Base-by-base conservation (phyloP, 306 rosid genomes). In the Vigna mungo region DNA sequence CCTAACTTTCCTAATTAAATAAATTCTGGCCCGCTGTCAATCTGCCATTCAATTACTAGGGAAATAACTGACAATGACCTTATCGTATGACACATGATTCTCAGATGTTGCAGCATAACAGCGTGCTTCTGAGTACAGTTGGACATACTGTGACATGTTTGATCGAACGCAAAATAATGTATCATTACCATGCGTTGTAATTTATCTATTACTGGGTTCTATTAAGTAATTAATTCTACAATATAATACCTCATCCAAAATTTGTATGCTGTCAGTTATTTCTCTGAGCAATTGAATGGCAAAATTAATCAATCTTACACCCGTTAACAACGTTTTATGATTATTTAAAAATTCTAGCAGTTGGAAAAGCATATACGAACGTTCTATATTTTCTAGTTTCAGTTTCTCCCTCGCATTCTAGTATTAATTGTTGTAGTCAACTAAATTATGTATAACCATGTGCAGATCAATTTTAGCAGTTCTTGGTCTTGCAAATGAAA, bases 401-500 rank as follows among this genome's bases (percentile, higher is more conserved):
- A 39, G 43, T 49, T 23, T 73, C 16, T 36, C 61, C 53, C 21
- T 34, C 18, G 47, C 32, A 27, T 49, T n/a, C 49, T 54, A 4
- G 16, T 54, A 17, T 20, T 25, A 2, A 25, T 25, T 25, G 1
- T 7, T 25, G 66, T 48, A 6, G 68, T 51, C 58, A 72, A 84
- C 78, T 74, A 7, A 37, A n/a, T 5, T 25, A 12, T 68, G 9
- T 74, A 16, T 77, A 58, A 43, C 74, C 54, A 47, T 87, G 80
- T 78, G 80, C 90, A 90, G 97, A 84, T 70, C 90, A 55, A 91
- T 85, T 63, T 86, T 93, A 69, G 87, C 84, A 14, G 87, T 89
- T 79, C 93, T 93, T 32, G 95, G 95, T 76, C 90, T 93, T 44
- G 84, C 86, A 51, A 89, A 84, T 71, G 95, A 93, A 77, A 78